A percentile compares a stretch with the other conserved stretches of the same genome.
phyloP scores from a whole-genome alignment of 1,284 basidiomycete species.

The Malassezia slooffiae region DNA sequence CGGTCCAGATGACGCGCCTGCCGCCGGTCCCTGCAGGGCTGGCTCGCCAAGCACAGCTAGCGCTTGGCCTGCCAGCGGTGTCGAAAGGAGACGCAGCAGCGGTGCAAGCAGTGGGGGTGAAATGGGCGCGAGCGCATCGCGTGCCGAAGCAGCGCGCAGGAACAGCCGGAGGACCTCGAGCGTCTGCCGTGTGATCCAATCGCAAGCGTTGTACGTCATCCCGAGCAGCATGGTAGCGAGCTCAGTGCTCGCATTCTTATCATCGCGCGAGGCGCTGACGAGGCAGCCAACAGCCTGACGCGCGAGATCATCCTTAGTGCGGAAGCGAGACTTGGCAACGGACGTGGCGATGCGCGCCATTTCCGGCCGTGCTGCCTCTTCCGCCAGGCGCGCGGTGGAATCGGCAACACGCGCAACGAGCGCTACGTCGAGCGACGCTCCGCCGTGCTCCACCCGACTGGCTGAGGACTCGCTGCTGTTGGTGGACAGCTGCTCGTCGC shows the following conservation, averaged over 20 bases:
- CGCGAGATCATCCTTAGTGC: constrained; percentile 84
- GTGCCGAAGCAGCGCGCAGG: constrained; percentile 49
- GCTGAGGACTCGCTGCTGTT: neutral
- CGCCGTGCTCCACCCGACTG: neutral
- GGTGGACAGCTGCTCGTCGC: constrained; percentile 49
- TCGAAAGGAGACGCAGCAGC: constrained; percentile 69
- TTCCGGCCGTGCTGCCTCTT: constrained; percentile 61
- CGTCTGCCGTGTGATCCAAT: constrained; percentile 68
- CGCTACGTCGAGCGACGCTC: constrained; percentile 1
- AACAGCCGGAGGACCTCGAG: constrained; percentile 81
- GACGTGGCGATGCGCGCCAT: constrained; percentile 76
- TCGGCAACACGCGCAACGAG: constrained; percentile 2
- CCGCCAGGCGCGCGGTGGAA: constrained; percentile 56
- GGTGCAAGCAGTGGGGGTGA: constrained; percentile 83
- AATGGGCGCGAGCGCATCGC: constrained; percentile 54
- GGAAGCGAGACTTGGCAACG: constrained; percentile 74
- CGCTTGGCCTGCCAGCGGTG: constrained; percentile 70
- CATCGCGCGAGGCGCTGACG: constrained; percentile 23
- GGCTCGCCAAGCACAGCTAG: constrained; percentile 85
- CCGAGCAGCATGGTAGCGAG: constrained; percentile 70
- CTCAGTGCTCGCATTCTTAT: constrained; percentile 50
- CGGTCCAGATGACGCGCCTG: constrained; percentile 61
- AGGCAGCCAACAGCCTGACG: constrained; percentile 75
- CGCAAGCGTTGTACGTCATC: constrained; percentile 70
- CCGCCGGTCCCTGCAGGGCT: constrained; percentile 53